Evolutionary conservation across 208 protist species (phyloP), one percentile per base, ranked within the genome.

Genomic region (Angomonas deanei): DNA sequence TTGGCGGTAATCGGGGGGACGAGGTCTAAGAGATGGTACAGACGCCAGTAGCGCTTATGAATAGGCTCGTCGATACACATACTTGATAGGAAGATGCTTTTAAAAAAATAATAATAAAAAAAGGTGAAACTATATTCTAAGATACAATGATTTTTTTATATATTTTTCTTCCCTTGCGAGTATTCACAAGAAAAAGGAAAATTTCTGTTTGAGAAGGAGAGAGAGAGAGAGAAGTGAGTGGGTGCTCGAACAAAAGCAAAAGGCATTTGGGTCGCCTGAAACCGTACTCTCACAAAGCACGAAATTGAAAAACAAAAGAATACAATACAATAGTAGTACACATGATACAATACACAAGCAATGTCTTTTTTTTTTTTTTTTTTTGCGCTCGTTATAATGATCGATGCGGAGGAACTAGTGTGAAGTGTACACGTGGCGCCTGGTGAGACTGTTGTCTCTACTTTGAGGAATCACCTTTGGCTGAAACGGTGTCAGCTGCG

Each of bases 11-110:
- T 74, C 5, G 85, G 84, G 3, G 76, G 70, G 26, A 82, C 65
- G 32, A 95, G 64, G 57, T 93, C 86, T 15, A 95, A 75, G 13
- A 95, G 74, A 64, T 90, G 72, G 75, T 95, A 95, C 19, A 95
- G 68, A 28, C 89, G 62, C 84, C 86, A 92, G 76, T 95, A 84
- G 38, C 68, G 59, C 64, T 75, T 69, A 61, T 78, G 67, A 23
- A 65, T 59, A 4, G 70, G 55, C 8, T 70, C 47, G 65, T 80
- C 73, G 42, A 46, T 66, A 60, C 75, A 77, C 50, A 56, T 56
- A 3, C 13, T 33, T 17, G 11, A 27, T 17, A 11, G 8, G 11
- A 24, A 27, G 11, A 36, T 36, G n/a, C 26, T 64, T 47, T 38
- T 0, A 72, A 0, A 58, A 26, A 52, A 24, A 59, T 63, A n/a